These are phyloP conservation scores for Cyclotella baltica DNA, from an alignment of 108 stramenopile species.

Conservation along the genomic window DNA sequence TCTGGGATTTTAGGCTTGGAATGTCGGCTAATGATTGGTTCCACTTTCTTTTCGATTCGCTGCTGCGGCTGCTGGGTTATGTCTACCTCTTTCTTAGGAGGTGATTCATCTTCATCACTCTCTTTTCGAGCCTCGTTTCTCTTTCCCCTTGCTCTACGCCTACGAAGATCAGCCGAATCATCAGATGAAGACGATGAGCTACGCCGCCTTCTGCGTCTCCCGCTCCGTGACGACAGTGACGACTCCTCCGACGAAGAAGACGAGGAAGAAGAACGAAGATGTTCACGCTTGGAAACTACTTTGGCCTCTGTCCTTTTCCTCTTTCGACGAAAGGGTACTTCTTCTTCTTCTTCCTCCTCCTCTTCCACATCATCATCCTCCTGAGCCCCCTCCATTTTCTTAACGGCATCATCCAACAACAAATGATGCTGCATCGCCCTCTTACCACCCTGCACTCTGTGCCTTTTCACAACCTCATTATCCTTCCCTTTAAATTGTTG, in stretches of 20 bases:
- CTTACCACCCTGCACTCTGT: slow-evolving; percentile 38
- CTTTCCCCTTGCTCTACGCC: slow-evolving; percentile 40
- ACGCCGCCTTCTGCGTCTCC: slow-evolving; percentile 29
- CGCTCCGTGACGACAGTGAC: slow-evolving; percentile 25
- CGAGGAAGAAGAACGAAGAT: slow-evolving; percentile 23
- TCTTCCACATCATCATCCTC: slow-evolving; percentile 20
- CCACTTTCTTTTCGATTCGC: neutral
- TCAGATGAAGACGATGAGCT: slow-evolving; percentile 44
- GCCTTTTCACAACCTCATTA: slow-evolving; percentile 24
- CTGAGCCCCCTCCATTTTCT: slow-evolving; percentile 10
- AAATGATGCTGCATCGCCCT: slow-evolving; percentile 61
- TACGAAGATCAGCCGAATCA: slow-evolving; percentile 50
- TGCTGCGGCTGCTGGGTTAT: neutral
- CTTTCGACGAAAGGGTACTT: slow-evolving; percentile 30
- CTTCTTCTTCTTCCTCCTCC: slow-evolving; percentile 26
- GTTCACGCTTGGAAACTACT: slow-evolving; percentile 13
- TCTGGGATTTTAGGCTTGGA: neutral
- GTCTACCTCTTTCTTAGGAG: neutral
- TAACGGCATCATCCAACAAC: slow-evolving; percentile 54
- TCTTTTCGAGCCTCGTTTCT: neutral
- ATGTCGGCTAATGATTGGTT: neutral
- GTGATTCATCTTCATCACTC: slow-evolving; percentile 1
- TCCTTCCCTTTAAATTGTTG: slow-evolving; percentile 16
- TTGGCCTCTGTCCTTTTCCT: slow-evolving; percentile 26
- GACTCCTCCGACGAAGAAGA: slow-evolving; percentile 40